Evolutionary conservation across 2,329 filamentous ascomycete species (phyloP), one percentile per base, ranked within the genome.

Genomic region (Alternaria novae-zelandiae): DNA sequence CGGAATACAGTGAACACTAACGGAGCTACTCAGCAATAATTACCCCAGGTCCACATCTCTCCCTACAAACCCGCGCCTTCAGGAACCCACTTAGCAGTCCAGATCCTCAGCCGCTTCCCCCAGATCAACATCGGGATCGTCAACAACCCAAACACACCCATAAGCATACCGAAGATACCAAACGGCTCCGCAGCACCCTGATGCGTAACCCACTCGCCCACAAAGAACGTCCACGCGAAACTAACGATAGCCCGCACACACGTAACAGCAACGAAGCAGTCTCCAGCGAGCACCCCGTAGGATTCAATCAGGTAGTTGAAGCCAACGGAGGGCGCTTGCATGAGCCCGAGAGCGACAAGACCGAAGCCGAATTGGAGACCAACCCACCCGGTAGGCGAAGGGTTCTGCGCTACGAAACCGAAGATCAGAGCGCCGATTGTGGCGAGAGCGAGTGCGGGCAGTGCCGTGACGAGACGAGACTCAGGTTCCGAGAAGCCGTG

Each of bases 181-280:
- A 87, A 87, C 0, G 85, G 82, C 56, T 85, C 74, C 0, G 85
- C 81, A 2, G 81, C 67, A 0, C 86, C 86, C 0, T 70, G 72
- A 0, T 74, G 51, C 1, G 75, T 67, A 0, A 86, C 78, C 86
- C 85, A 88, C 5, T 81, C 75, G 3, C 80, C 80, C 0, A 84
- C 82, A 47, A 87, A 87, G 58, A 86, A 86, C 0, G 84, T 85
- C 85, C 85, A 88, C 0, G 84, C 81, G 66, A 87, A 87, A 1
- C 82, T 79, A 9, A 88, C 81, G 6, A 86, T 73, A 11, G 84
- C 80, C 4, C 85, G 79, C 15, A 84, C 73, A 30, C 82, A 82
- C 2, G 85, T 86, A 0, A 87, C 82, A 54, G 85, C 83, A 12
- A 85, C 84, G 66, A 88, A 87, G 68, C 85, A 87, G 65, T 87